Conservation (phyloP, 169 alveolate species). For the Eimeria necatrix region DNA sequence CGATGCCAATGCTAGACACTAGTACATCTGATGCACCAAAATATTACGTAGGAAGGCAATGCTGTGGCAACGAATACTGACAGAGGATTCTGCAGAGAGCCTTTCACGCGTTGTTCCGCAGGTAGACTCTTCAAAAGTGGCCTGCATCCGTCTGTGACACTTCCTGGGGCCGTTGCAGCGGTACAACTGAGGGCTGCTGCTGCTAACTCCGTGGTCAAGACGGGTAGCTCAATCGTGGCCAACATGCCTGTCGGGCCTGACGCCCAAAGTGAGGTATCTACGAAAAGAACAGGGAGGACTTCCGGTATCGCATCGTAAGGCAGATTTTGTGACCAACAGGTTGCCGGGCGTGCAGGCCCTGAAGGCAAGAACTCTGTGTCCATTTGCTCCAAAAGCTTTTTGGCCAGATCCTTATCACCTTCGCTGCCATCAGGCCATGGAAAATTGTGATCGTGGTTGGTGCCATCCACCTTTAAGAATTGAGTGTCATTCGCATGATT, state of each 20-base stretch:
- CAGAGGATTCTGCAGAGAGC: slow-evolving; percentile 72
- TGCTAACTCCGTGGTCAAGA: not conserved
- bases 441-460: not conserved
- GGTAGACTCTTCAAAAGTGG: slow-evolving; percentile 21
- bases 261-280: slow-evolving; percentile 71
- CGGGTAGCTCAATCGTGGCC: slow-evolving; percentile 27
- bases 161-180: not conserved
- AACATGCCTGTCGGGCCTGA: slow-evolving; percentile 13
- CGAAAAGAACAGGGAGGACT: slow-evolving; percentile 52
- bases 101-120: slow-evolving; percentile 69
- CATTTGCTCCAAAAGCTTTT: slow-evolving; percentile 39
- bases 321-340: slow-evolving; percentile 21
- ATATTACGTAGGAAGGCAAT: not conserved
- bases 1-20: no score
- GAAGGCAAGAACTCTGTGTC: not conserved
- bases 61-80: not conserved
- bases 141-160: not conserved
- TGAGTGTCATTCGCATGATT: not conserved
- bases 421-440: slow-evolving; percentile 78
- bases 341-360: not conserved
- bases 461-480: not conserved
- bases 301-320: not conserved
- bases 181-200: not conserved
- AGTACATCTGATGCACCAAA: no score
- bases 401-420: slow-evolving; percentile 65